Evolutionary conservation across 1,284 basidiomycete species (phyloP).

Genomic region (Vanrija sp.): DNA sequence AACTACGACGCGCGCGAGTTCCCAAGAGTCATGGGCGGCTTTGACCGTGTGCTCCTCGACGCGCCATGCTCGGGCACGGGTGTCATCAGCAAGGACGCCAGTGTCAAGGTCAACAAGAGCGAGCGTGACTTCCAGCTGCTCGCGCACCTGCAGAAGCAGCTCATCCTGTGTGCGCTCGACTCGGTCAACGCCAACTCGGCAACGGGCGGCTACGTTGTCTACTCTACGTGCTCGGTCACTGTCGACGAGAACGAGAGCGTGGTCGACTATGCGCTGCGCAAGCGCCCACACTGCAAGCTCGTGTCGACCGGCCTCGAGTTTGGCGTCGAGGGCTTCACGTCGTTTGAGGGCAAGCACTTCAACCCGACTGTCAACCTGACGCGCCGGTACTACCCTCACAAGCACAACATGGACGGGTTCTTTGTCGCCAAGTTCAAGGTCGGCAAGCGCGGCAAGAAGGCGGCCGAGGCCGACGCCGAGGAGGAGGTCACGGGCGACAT

Average conservation of each 20-base stretch:
- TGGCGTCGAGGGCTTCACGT: slow-evolving; percentile 85
- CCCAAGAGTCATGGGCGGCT: slow-evolving; percentile 99
- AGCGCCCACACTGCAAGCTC: slow-evolving; percentile 90
- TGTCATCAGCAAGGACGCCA: slow-evolving; percentile 95
- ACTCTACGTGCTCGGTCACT: slow-evolving; percentile 97
- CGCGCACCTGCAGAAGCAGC: slow-evolving; percentile 95
- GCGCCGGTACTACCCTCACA: slow-evolving; percentile 53
- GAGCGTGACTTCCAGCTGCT: slow-evolving; percentile 92
- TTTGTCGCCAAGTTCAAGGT: slow-evolving; percentile 98
- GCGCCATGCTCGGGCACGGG: slow-evolving; percentile 98
- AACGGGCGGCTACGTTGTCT: slow-evolving; percentile 92
- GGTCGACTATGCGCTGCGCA: slow-evolving; percentile 95
- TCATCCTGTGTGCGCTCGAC: slow-evolving; percentile 97
- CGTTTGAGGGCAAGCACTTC: slow-evolving; percentile 85
- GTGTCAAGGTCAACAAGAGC: slow-evolving; percentile 97
- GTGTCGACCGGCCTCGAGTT: slow-evolving; percentile 92
- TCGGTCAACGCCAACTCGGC: slow-evolving; percentile 84
- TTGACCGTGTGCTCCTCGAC: slow-evolving; percentile 92
- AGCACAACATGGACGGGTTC: slow-evolving; percentile 83
- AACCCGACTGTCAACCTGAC: slow-evolving; percentile 75
- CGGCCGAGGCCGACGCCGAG: slow-evolving; percentile 45
- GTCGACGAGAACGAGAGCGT: slow-evolving; percentile 99
- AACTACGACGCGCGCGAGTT: slow-evolving; percentile 98
- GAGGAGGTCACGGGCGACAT: slow-evolving; percentile 36
- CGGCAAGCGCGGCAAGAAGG: slow-evolving; percentile 64